These are phyloP conservation scores for Fusarium sp. DNA, from an alignment of 2,329 filamentous ascomycete species.

Conservation along the genomic window DNA sequence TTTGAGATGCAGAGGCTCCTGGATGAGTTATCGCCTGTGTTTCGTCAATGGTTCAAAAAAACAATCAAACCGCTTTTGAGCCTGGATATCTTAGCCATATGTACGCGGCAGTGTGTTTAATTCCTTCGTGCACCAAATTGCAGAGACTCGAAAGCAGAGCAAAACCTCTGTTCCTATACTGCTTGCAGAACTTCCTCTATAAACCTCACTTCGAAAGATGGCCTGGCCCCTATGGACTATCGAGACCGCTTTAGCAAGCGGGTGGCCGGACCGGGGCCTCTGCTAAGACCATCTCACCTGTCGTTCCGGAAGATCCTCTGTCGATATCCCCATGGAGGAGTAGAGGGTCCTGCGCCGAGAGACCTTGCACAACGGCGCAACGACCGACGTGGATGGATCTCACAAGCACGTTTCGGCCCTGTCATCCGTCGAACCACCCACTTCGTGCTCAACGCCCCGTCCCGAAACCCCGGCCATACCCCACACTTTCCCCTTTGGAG, in stretches of 20 bases:
- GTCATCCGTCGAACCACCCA: slow-evolving; percentile 45
- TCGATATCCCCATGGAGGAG: slow-evolving; percentile 29
- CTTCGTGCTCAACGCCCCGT: slow-evolving; percentile 40
- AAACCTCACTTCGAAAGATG: slow-evolving; percentile 26
- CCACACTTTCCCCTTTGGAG: slow-evolving; percentile 41
- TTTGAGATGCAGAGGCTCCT: slow-evolving; percentile 10
- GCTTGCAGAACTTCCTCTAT: slow-evolving; percentile 39
- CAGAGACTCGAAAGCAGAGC: slow-evolving; percentile 14
- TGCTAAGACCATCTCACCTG: slow-evolving; percentile 35
- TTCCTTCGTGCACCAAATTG: slow-evolving; percentile 11
- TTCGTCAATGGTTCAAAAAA: slow-evolving; percentile 24
- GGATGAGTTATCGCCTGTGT: neutral
- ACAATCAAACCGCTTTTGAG: slow-evolving; percentile 1
- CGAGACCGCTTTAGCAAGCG: slow-evolving; percentile 30
- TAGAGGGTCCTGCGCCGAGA: slow-evolving; percentile 15
- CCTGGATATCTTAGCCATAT: slow-evolving; percentile 24
- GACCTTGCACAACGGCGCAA: slow-evolving; percentile 25
- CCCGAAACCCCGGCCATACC: slow-evolving; percentile 48
- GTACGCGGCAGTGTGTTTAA: slow-evolving; percentile 14
- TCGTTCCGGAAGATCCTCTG: slow-evolving; percentile 25
- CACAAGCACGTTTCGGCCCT: slow-evolving; percentile 45
- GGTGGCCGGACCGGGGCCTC: slow-evolving; percentile 46
- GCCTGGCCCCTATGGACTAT: slow-evolving; percentile 18
- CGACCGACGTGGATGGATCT: slow-evolving; percentile 42
- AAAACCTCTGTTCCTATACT: slow-evolving; percentile 12